Evolutionary conservation across 441 rosid genomes (phyloP).

Genomic region (Corymbia calophylla): DNA sequence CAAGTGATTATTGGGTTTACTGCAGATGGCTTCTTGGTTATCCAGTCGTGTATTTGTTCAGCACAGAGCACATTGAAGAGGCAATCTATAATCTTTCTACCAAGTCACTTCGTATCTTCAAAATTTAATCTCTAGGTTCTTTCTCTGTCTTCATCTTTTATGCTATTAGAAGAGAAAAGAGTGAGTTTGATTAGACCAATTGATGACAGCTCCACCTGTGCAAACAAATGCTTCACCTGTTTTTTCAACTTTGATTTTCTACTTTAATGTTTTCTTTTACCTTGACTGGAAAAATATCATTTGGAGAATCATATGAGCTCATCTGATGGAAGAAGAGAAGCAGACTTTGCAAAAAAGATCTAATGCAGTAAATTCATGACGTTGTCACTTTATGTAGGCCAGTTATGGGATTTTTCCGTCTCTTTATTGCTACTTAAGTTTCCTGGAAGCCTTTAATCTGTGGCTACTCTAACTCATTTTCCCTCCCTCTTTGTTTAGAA

Average conservation of each 20-base stretch:
- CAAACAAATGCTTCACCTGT: not conserved
- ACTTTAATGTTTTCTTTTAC: not conserved
- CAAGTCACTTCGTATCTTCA: conserved; percentile 72
- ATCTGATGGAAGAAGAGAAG: not conserved
- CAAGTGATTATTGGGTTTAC: not conserved
- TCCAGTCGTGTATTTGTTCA: conserved; percentile 79
- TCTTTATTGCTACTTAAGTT: not conserved
- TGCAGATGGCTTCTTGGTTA: conserved; percentile 92
- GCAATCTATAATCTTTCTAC: conserved; percentile 84
- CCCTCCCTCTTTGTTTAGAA: not conserved
- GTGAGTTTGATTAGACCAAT: not conserved
- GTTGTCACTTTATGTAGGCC: not conserved
- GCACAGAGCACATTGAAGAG: conserved; percentile 70
- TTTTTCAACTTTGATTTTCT: not conserved
- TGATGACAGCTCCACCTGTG: not conserved
- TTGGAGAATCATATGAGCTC: not conserved
- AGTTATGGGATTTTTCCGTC: not conserved
- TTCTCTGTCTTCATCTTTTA: not conserved
- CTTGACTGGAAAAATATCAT: not conserved
- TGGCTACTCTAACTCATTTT: not conserved
- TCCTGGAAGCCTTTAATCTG: not conserved
- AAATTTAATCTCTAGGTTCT: conserved; percentile 58
- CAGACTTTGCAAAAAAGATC: not conserved
- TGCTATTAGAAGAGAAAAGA: not conserved
- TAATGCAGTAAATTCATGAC: not conserved